phyloP scores from a whole-genome alignment of 768 basidiomycete species.

The Cubamyces sp. region DNA sequence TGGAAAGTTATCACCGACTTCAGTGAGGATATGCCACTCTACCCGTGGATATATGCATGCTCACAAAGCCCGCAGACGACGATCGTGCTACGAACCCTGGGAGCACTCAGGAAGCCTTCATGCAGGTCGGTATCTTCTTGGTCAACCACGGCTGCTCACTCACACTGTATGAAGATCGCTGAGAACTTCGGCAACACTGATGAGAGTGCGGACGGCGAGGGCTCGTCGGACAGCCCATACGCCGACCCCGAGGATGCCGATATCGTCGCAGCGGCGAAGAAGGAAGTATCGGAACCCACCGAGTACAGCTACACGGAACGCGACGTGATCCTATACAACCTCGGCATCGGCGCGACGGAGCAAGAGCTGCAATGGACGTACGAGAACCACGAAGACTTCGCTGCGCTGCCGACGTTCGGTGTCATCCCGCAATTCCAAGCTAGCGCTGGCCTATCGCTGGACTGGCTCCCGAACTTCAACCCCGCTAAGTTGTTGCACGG shows the following conservation, averaged over 20 bases:
- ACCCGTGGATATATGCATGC: not conserved
- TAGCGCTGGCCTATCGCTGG: conserved; percentile 66
- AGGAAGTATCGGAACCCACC: conserved; percentile 50
- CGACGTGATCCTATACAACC: conserved; percentile 93
- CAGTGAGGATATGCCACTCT: conserved; percentile 48
- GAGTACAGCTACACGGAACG: conserved; percentile 83
- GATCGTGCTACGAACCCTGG: conserved; percentile 82
- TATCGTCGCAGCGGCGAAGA: conserved; percentile 83
- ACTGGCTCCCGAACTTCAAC: conserved; percentile 95
- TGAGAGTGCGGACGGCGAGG: conserved; percentile 28
- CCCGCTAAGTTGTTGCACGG: conserved; percentile 97
- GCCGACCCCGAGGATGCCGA: conserved; percentile 82
- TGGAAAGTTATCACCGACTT: conserved; percentile 89
- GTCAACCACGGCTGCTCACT: not conserved
- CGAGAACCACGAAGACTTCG: conserved; percentile 87
- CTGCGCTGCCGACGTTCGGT: conserved; percentile 90
- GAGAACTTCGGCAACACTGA: conserved; percentile 58
- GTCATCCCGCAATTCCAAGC: conserved; percentile 90
- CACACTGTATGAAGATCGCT: conserved; percentile 44
- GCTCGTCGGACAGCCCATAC: conserved; percentile 46
- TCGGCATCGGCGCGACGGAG: conserved; percentile 93
- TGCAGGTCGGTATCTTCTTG: conserved; percentile 51
- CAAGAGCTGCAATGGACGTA: conserved; percentile 91
- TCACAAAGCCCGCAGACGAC: conserved; percentile 54
- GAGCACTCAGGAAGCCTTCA: conserved; percentile 73